Evolutionary conservation across 192 early-diverging fungal genomes (phyloP), one percentile per base, ranked within the genome.

Genomic region (Coemansia pectinata): DNA sequence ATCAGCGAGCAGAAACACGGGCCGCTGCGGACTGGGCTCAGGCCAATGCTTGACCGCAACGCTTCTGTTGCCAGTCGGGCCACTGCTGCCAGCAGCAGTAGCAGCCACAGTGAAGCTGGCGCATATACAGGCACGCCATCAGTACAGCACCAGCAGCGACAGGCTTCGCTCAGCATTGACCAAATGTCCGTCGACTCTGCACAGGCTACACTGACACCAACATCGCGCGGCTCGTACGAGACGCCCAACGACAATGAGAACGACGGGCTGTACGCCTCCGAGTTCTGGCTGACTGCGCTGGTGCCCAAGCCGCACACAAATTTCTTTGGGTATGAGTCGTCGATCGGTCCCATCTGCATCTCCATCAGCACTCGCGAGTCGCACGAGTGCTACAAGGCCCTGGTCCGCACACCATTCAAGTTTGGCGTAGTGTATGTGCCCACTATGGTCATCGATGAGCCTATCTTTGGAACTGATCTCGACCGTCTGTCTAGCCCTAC

Each of bases 241-340:
- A 77, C 74, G 19, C 80, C 80, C 4, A 82, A 85, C 62, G 84
- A 81, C 65, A 85, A 85, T 65, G 75, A 77, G 40, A 85, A 81
- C 61, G 79, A 78, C 60, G 76, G 79, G 21, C 73, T 72, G 44
- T 85, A 85, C 34, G 78, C 73, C 9, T 50, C 71, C 39, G 76
- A 81, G 57, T 85, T 85, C 25, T 85, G 84, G 84, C 76, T 81
- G 44, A 85, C 81, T 59, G 78, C 84, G 15, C 66, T 85, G 39
- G 76, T 81, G 23, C 79, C 84, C 34, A 85, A 81, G 61, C 78
- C 76, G 52, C 81, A 84, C 64, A 84, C 81, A 68, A 84, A 78
- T 63, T 84, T 84, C 57, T 79, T 84, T 58, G 81, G 81, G 6
- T 84, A 84, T 73, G 77, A 79, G 70, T 63, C 76, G 25, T 64